phyloP scores from a whole-genome alignment of 345 rosid species.

The Acer yangbiense region DNA sequence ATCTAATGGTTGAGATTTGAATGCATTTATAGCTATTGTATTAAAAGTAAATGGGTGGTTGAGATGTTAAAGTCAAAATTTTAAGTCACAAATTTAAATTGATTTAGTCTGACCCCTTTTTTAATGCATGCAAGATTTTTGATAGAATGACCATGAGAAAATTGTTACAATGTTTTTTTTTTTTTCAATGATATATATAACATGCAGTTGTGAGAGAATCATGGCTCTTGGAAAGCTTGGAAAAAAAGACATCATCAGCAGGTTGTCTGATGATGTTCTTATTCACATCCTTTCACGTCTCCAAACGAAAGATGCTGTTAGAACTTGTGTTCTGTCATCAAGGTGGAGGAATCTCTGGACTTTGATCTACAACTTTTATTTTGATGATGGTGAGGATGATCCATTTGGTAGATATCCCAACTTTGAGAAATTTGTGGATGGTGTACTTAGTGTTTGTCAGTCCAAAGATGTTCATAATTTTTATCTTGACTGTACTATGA shows the following conservation, averaged over 20 bases:
- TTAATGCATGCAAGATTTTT: background rate
- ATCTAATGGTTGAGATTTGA: no score
- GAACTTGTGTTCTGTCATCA: conserved; percentile 15
- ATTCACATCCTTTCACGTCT: conserved; percentile 16
- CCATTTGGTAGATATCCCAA: background rate
- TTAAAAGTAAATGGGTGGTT: no score
- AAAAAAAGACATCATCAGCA: background rate
- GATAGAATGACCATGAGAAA: background rate
- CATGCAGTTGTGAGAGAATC: background rate
- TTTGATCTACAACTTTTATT: background rate
- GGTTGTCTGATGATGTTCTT: conserved; percentile 15
- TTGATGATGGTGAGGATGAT: background rate
- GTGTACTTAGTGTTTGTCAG: background rate
- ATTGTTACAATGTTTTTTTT: background rate
- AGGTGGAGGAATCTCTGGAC: conserved; percentile 21
- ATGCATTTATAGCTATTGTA: no score
- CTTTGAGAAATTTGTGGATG: conserved; percentile 3
- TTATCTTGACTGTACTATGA: background rate
- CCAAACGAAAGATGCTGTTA: background rate
- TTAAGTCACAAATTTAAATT: no score
- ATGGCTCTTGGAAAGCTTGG: background rate
- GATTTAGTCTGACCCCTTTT: no score
- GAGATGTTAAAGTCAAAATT: no score
- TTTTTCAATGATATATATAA: no score
- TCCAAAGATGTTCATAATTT: background rate